Evolutionary conservation across 306 rosid genomes (phyloP), one percentile per base, ranked within the genome.

Genomic region (Acmispon strigosus): DNA sequence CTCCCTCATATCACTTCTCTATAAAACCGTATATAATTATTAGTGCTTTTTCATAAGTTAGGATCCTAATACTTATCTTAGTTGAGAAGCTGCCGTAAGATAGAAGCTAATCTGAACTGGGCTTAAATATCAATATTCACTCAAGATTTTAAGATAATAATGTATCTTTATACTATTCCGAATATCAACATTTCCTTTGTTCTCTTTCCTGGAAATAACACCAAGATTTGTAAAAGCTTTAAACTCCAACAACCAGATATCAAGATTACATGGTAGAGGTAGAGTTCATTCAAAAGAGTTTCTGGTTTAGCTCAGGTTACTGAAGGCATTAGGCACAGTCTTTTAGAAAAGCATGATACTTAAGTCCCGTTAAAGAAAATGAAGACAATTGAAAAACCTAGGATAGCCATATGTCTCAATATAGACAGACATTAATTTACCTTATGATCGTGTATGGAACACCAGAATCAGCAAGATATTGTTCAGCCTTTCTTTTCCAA

Each of bases 401-500:
- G 13, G 17, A 56, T 10, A 56, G 4, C n/a, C 11, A 32, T 34
- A 63, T 19, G 12, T 59, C 22, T 67, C 18, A 10, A 9, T 13
- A 42, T 59, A 4, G 29, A 74, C 15, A 7, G 41, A 45, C 57
- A 62, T 39, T 68, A 10, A 45, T 52, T 16, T 77, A 91, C 98
- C 98, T 87, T 82, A 94, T 87, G 76, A 94, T 94, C 7, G 97
- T 90, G 84, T 90, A 94, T 6, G 98, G 88, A 70, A 90, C 3
- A 36, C 97, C 97, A 49, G 96, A 94, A 69, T 89, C 92, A n/a
- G 91, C 89, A 67, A 94, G 85, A 85, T 94, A 94, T 78, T 88
- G 88, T 86, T 94, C 98, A 55, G 97, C 95, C 79, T 94, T 94
- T 72, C 98, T 87, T 87, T 94, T 94, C 98, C 98, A 94, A 67